Evolutionary conservation across 2,329 filamentous ascomycete species (phyloP), one percentile per base, ranked within the genome.

Genomic region (Cytospora piceae): DNA sequence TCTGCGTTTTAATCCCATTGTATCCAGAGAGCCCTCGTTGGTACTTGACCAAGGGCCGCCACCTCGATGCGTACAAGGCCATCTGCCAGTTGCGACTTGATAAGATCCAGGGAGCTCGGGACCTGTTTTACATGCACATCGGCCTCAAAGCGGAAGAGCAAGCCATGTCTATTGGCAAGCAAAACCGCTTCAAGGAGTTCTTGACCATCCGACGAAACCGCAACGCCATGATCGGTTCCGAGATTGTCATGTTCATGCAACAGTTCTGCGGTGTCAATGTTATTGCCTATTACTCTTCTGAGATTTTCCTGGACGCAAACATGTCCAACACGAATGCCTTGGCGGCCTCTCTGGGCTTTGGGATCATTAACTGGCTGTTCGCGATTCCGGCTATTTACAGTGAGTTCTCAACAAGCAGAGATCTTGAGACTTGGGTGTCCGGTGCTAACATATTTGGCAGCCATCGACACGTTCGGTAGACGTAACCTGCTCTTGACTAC

Each of bases 161-260:
- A 54, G 72, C 77, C n/a, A 82, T 85, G 76, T 75, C 79, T 1
- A 76, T 83, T 6, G 80, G 83, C 17, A 72, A 69, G 58, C 75
- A 80, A 64, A 82, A 77, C 68, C 81, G 82, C 64, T 64, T 88
- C 66, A 78, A 82, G 69, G 86, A 90, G 70, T 74, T 90, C 31
- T 79, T 89, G 58, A 85, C 81, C 0, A 79, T 90, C 24, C 84
- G 85, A 17, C 83, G 87, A 56, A 89, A 89, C 72, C 82, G 87
- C 22, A 84, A 87, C 62, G 87, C 85, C 2, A 81, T 86, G 76
- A 70, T 87, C 20, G 87, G 85, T 1, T 86, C 84, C 0, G 80
- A 87, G 71, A 82, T 88, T 52, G 85, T 88, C 66, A 90, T 90
- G 87, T 89, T 88, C 68, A 84, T 88, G 82, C 87, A 90, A 71